Evolutionary conservation across 2,329 filamentous ascomycete genomes (phyloP).

Genomic region (Hypoxylon sp.): DNA sequence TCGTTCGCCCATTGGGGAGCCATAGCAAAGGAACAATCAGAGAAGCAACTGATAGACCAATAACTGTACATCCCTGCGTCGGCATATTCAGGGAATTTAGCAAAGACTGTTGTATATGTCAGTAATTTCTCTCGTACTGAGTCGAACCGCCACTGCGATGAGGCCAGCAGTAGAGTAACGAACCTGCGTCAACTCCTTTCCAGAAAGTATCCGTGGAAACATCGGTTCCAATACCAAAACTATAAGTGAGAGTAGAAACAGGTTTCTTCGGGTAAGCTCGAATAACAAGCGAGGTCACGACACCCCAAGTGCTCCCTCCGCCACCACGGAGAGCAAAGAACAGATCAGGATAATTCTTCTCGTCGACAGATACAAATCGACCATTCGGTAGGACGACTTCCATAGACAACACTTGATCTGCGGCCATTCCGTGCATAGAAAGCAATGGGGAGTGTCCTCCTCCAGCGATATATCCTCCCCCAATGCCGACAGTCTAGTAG

Average conservation of each 20-base stretch:
- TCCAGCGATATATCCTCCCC: constrained; percentile 62
- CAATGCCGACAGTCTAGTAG: constrained; percentile 63
- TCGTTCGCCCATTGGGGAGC: constrained; percentile 44
- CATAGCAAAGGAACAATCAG: constrained; percentile 40
- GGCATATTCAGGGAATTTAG: constrained; percentile 52
- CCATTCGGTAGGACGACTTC: constrained; percentile 64
- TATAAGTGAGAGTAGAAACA: constrained; percentile 55
- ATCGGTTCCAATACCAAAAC: constrained; percentile 45
- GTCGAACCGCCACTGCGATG: background rate
- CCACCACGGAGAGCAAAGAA: constrained; percentile 67
- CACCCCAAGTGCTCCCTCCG: constrained; percentile 60
- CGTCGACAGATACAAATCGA: constrained; percentile 58
- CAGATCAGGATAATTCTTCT: constrained; percentile 61
- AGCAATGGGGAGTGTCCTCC: constrained; percentile 68
- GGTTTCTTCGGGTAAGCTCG: constrained; percentile 55
- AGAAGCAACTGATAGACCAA: constrained; percentile 40
- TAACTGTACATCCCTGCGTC: constrained; percentile 46
- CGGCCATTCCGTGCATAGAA: constrained; percentile 62
- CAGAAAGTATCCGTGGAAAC: constrained; percentile 50
- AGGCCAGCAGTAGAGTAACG: background rate
- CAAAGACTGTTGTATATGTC: constrained; percentile 47
- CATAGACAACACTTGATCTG: constrained; percentile 65
- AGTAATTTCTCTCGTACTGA: background rate
- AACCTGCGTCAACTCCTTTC: constrained; percentile 50
- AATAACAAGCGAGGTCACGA: constrained; percentile 59